phyloP scores from a whole-genome alignment of 2,329 filamentous ascomycete species.

The Botryosphaeria agaves region DNA sequence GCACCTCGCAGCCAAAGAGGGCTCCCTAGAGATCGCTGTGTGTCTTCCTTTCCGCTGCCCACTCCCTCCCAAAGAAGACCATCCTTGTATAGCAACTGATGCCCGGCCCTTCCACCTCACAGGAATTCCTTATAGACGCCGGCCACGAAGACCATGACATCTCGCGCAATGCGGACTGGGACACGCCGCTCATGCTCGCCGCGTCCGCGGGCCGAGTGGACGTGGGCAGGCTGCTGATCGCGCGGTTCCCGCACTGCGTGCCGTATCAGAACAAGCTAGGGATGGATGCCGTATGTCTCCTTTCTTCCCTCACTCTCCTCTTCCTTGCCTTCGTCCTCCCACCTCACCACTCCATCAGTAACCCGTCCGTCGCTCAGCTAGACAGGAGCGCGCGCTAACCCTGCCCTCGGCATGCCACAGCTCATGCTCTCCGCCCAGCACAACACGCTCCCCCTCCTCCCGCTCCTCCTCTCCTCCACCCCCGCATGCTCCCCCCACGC shows the following conservation, averaged over 20 bases:
- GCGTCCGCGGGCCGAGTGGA: constrained; percentile 52
- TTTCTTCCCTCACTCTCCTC: too few relatives aligned
- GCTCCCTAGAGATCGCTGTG: constrained; percentile 49
- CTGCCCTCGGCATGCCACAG: constrained; percentile 5
- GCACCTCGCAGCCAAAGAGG: constrained; percentile 61
- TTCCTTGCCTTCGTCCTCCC: too few relatives aligned
- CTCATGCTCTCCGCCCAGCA: constrained; percentile 23
- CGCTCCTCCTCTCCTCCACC: constrained; percentile 1
- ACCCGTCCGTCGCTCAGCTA: background rate
- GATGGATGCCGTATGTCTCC: constrained; percentile 43
- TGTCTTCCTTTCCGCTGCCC: background rate
- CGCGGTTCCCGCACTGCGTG: constrained; percentile 44
- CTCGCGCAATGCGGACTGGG: constrained; percentile 60
- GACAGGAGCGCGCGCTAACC: background rate
- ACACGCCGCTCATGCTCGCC: constrained; percentile 71
- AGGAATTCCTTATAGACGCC: constrained; percentile 49
- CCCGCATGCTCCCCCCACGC: background rate
- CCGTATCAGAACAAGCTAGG: constrained; percentile 48
- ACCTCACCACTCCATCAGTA: background rate
- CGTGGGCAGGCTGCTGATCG: constrained; percentile 54
- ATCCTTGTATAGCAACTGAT: too few relatives aligned
- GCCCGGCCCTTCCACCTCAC: background rate
- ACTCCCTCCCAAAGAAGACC: constrained; percentile 1
- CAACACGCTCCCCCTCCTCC: constrained; percentile 26
- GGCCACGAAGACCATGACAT: constrained; percentile 61